A percentile compares a stretch with the other conserved stretches of the same genome.
phyloP scores from a whole-genome alignment of 2,329 filamentous ascomycete genomes.

The Botrytis porri region DNA sequence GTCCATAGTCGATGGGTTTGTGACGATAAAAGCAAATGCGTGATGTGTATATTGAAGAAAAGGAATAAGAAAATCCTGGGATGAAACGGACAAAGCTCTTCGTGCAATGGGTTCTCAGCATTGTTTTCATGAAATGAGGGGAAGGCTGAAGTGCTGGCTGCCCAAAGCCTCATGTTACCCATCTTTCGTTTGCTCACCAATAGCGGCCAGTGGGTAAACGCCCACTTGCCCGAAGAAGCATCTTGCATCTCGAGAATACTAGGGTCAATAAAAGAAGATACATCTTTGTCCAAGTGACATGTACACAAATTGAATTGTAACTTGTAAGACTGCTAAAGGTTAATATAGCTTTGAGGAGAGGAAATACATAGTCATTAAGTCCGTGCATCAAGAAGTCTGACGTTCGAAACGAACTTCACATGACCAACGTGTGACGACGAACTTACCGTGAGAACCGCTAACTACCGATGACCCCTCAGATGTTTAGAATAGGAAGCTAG shows the following conservation, averaged over 20 bases:
- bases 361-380: no score
- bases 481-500: no score
- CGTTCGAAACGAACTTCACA: no score
- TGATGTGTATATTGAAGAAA: neutral
- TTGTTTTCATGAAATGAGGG: neutral
- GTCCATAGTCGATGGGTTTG: neutral
- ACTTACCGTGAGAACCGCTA: no score
- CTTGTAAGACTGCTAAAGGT: accelerated
- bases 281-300: neutral
- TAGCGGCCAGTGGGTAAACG: no score
- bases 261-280: neutral
- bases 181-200: neutral
- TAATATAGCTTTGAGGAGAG: neutral
- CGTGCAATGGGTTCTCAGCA: neutral
- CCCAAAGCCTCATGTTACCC: neutral
- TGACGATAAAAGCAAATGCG: no score
- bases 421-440: no score
- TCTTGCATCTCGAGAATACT: neutral
- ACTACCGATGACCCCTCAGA: no score
- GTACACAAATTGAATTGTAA: no score
- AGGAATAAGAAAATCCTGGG: accelerated
- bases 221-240: neutral
- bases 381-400: neutral
- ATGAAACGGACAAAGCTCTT: neutral
- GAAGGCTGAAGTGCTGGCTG: neutral